Base-by-base conservation (phyloP, 2,329 filamentous ascomycete genomes). In the Colletotrichum euphorbiae region DNA sequence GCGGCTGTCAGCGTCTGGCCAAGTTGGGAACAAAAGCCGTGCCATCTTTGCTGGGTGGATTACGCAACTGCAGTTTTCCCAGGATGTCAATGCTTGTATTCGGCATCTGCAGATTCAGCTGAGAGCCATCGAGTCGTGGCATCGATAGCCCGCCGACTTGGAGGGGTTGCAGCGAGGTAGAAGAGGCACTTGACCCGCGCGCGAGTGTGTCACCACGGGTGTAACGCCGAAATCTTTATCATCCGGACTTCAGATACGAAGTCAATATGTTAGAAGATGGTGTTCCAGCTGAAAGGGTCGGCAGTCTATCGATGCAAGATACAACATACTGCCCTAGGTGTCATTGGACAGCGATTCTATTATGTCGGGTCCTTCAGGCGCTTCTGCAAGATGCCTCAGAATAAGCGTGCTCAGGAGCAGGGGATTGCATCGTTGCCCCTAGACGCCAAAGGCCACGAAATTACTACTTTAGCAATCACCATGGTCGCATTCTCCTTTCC, bases 361-460 rank as follows among this genome's bases (percentile, higher is more conserved):
- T 21, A 3, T 21, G 21, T 21, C 21, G 21, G 21, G 21, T 21
- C 21, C 24, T 24, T 24, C 3, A 5, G 3, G 24, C 24, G 24
- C 24, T 24, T 24, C 24, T 24, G 24, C 28, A 28, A 28, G 28
- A 28, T 28, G 7, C 28, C 6, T 7, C 4, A 28, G 28, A 42
- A 48, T 45, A 67, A 67, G 64, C 64, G 43, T 31, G 52, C n/a
- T 54, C 65, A 68, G 65, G 65, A 59, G 60, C 36, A 64, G 31
- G 64, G 60, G 28, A 48, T 51, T 36, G 33, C 42, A 21, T 31
- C 43, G 19, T 48, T 50, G 42, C 52, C 65, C 65, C 65, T 68
- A 52, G 52, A 51, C 45, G 57, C 46, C 36, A 40, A 17, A 42
- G 45, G 52, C 61, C 66, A 62, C 59, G 54, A 43, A 46, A 54